Evolutionary conservation across 805 yeast genomes (phyloP).

Genomic region (Hemisphaericaspora nanyangensis): DNA sequence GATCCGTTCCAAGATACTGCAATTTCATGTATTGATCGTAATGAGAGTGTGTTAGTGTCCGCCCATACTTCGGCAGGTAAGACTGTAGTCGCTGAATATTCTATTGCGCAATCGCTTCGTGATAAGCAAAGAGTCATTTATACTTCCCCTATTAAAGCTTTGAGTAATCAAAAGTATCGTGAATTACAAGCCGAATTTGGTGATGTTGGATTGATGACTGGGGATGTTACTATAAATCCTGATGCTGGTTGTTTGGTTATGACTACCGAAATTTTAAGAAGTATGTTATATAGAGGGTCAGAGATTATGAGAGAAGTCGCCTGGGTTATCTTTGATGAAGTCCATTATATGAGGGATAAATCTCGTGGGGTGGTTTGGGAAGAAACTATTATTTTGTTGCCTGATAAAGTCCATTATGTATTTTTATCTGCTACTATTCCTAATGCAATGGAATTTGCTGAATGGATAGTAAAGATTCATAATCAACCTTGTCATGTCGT

Average conservation of each 20-base stretch:
- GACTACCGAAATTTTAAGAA: slow-evolving; percentile 97
- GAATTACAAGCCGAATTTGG: slow-evolving; percentile 90
- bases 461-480: slow-evolving; percentile 96
- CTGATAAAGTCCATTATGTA: slow-evolving; percentile 93
- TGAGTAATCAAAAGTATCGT: slow-evolving; percentile 91
- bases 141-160: slow-evolving; percentile 92
- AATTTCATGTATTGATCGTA: slow-evolving; percentile 90
- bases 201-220: slow-evolving; percentile 98
- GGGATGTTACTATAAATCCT: slow-evolving; percentile 97
- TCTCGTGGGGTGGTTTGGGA: slow-evolving; percentile 99
- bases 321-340: slow-evolving; percentile 97
- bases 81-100: slow-evolving; percentile 95
- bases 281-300: slow-evolving; percentile 96
- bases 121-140: slow-evolving; percentile 92
- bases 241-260: slow-evolving; percentile 97
- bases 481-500: slow-evolving; percentile 97
- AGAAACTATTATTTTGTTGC: slow-evolving; percentile 91
- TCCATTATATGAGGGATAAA: slow-evolving; percentile 96
- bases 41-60: slow-evolving; percentile 91
- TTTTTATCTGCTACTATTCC: slow-evolving; percentile 96
- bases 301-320: slow-evolving; percentile 98
- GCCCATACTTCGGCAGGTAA: slow-evolving; percentile 98
- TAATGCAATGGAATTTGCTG: slow-evolving; percentile 97
- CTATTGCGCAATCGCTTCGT: slow-evolving; percentile 90
- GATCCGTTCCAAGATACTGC: slow-evolving; percentile 99